phyloP scores from a whole-genome alignment of 352 stramenopile genomes.

The Pythium coloratum region DNA sequence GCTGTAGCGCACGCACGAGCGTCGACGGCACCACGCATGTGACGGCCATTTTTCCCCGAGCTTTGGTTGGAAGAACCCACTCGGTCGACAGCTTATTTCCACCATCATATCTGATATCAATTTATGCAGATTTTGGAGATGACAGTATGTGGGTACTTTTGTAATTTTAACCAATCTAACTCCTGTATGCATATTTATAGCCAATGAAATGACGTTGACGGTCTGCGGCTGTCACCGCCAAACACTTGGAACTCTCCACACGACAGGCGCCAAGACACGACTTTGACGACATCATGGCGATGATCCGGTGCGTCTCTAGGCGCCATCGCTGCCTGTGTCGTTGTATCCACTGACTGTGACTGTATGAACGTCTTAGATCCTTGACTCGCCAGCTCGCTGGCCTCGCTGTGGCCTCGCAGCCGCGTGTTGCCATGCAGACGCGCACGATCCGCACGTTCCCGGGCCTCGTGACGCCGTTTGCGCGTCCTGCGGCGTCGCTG shows the following conservation, averaged over 20 bases:
- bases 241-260: constrained; percentile 1
- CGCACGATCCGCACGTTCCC: constrained; percentile 11
- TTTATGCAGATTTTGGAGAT: neutral
- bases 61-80: too few relatives aligned
- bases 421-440: constrained; percentile 27
- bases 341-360: neutral
- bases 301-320: constrained; percentile 22
- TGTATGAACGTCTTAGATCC: constrained; percentile 34
- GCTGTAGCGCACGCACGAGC: constrained; percentile 41
- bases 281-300: constrained; percentile 33
- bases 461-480: constrained; percentile 22
- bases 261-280: constrained; percentile 26
- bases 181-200: constrained; percentile 23
- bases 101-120: neutral
- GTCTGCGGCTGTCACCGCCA: constrained; percentile 17
- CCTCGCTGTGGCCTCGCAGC: constrained; percentile 39
- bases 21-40: constrained; percentile 28
- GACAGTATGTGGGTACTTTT: neutral
- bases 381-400: constrained; percentile 55
- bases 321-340: neutral
- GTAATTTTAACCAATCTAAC: constrained; percentile 29
- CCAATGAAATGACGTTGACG: constrained; percentile 27
- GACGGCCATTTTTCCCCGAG: neutral
- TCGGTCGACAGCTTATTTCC: neutral
- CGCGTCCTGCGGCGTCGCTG: constrained; percentile 28